Base-by-base conservation (phyloP, 2,329 filamentous ascomycete genomes). In the Pyrenophora seminiperda region DNA sequence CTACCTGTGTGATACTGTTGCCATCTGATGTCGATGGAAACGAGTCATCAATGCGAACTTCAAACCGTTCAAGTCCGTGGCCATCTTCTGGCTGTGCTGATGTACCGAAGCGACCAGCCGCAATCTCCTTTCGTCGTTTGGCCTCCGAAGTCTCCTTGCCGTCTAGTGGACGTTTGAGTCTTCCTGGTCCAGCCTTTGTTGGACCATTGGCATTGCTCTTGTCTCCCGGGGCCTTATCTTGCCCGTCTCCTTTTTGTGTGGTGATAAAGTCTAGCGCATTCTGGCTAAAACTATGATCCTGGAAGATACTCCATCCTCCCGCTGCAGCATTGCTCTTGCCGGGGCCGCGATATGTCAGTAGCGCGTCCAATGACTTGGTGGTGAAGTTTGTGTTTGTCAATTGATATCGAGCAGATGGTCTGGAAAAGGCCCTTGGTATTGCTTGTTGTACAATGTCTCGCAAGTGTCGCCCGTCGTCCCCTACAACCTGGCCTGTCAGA, bases 291-390 rank as follows among this genome's bases (percentile, higher is more conserved):
- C 75, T 72, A 31, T 85, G 85, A 51, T 89, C 84, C 4, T 87
- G 83, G 67, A 95, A 96, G 17, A 91, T 81, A 61, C 85, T 84
- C 85, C 91, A 96, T 4, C 88, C 90, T 1, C 90, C 91, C 17
- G 84, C 85, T 2, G 89, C 88, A 1, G 82, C 80, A 66, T 90
- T 91, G 33, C 82, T 83, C 37, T 89, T 81, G 1, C 87, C 84
- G 0, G 86, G 77, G 1, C 91, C 91, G 30, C 86, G 83, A 37
- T 86, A 81, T 13, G 86, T 81, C 13, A 93, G 75, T 33, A 96
- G 76, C 2, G 87, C 87, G 4, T 81, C 78, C 9, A 96, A 76
- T 47, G 88, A 92, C 58, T 84, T 86, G 13, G 89, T 89, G 0
- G 82, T 81, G 15, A 96, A 77, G 40, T 81, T 84, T 1, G 89